Base-by-base conservation (phyloP, 2,329 filamentous ascomycete species). In the Paraphaeosphaeria minitans region DNA sequence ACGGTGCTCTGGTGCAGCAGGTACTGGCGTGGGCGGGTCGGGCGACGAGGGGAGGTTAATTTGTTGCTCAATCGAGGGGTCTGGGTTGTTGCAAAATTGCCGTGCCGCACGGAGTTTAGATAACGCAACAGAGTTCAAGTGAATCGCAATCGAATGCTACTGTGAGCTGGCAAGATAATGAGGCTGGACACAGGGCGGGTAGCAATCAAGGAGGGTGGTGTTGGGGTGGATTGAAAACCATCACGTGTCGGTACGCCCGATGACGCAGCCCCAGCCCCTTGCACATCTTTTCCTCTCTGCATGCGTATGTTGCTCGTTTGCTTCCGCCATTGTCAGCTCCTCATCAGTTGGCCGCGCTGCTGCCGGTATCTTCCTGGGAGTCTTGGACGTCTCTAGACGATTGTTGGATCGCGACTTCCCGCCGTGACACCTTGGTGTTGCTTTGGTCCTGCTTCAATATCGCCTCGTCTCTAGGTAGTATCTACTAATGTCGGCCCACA, bases 221-320 rank as follows among this genome's bases (percentile, higher is more conserved):
- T 33, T 9, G 16, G 13, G 6, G 16, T 22, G 16, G 31, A 21
- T 37, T 21, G n/a, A 16, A 41, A 10, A 3, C 39, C 57, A 53
- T 59, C 57, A 59, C 52, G 57, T 59, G 57, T 13, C n/a, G n/a
- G n/a, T n/a, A n/a, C n/a, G n/a, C n/a, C n/a, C n/a, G 47, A 61
- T 65, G 63, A 65, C 60, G 63, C 59, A 53, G 58, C 39, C n/a
- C n/a, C n/a, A n/a, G n/a, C n/a, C n/a, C n/a, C n/a, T n/a, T n/a
- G n/a, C n/a, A n/a, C n/a, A n/a, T n/a, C n/a, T n/a, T n/a, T n/a
- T n/a, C n/a, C n/a, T n/a, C n/a, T n/a, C n/a, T n/a, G n/a, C n/a
- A n/a, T n/a, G n/a, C n/a, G n/a, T n/a, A n/a, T n/a, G 52, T 31
- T 31, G 29, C 33, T n/a, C 31, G 14, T 42, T 43, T 27, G 19